phyloP scores from a whole-genome alignment of 345 rosid species.

The Lumnitzera littorea region DNA sequence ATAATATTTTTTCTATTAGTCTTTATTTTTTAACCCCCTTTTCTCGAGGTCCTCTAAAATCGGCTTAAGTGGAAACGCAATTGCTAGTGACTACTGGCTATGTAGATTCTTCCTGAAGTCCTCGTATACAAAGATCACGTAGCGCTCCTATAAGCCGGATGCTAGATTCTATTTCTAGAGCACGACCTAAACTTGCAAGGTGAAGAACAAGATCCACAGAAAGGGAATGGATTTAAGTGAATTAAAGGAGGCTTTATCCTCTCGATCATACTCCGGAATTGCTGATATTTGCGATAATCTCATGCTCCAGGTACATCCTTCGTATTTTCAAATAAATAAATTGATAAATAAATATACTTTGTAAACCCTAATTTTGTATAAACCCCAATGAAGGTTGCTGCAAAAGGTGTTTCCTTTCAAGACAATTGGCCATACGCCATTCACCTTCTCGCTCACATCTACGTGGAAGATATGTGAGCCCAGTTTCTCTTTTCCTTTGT shows the following conservation, averaged over 20 bases:
- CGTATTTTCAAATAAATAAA: not conserved
- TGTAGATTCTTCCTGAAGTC: too few species aligned
- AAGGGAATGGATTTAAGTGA: slow-evolving; percentile 58
- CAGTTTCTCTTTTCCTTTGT: not conserved
- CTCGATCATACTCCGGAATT: slow-evolving; percentile 47
- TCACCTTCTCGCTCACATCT: slow-evolving; percentile 68
- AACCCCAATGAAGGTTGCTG: slow-evolving; percentile 37
- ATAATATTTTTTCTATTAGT: too few species aligned
- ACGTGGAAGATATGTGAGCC: slow-evolving; percentile 55
- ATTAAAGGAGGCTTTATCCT: slow-evolving; percentile 49
- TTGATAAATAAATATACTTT: not conserved
- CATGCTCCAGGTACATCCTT: slow-evolving; percentile 51
- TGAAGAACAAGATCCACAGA: not conserved
- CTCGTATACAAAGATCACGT: too few species aligned
- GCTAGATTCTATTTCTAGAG: too few species aligned
- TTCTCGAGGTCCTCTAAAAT: too few species aligned
- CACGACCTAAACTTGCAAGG: too few species aligned
- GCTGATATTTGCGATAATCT: slow-evolving; percentile 75
- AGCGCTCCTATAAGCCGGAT: too few species aligned
- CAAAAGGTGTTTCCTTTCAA: slow-evolving; percentile 60
- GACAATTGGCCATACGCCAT: slow-evolving; percentile 91
- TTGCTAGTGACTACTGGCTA: too few species aligned
- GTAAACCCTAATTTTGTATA: slow-evolving; percentile 3
- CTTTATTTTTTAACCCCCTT: too few species aligned
- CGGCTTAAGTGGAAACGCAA: too few species aligned